Conservation (phyloP, 441 rosid species). For the Populus tomentosa region DNA sequence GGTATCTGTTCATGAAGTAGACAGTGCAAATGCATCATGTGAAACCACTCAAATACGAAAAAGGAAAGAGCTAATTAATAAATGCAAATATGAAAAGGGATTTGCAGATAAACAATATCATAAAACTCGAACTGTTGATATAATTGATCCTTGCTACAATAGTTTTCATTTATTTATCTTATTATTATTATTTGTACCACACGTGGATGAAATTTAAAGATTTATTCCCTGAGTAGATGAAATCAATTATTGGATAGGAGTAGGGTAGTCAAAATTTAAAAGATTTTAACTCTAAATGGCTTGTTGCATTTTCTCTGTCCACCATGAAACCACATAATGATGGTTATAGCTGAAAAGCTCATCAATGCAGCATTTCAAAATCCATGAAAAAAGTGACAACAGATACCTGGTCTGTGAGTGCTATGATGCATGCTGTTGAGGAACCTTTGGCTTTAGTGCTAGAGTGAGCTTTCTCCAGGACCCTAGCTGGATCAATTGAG, state of each 20-base stretch:
- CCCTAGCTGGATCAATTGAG: slow-evolving; percentile 70
- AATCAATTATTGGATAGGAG: background rate
- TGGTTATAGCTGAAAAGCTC: background rate
- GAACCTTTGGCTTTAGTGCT: slow-evolving; percentile 81
- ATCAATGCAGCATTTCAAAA: background rate
- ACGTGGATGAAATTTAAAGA: background rate
- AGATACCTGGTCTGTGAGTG: slow-evolving; percentile 60
- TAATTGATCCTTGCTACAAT: background rate
- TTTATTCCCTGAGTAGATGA: background rate
- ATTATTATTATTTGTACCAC: background rate
- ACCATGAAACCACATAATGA: background rate
- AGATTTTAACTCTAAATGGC: background rate
- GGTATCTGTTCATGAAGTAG: background rate
- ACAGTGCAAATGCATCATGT: background rate
- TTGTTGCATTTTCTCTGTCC: background rate
- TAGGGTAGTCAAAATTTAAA: background rate
- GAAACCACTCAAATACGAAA: background rate
- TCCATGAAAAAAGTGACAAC: background rate
- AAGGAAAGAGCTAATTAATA: background rate
- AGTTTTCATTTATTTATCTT: background rate
- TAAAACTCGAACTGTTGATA: background rate
- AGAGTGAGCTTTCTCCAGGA: slow-evolving; percentile 77
- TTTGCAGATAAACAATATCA: background rate
- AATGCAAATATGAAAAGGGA: background rate
- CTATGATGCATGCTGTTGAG: slow-evolving; percentile 86